Conservation (phyloP, 805 yeast species). For the Teunomyces panamensis region DNA sequence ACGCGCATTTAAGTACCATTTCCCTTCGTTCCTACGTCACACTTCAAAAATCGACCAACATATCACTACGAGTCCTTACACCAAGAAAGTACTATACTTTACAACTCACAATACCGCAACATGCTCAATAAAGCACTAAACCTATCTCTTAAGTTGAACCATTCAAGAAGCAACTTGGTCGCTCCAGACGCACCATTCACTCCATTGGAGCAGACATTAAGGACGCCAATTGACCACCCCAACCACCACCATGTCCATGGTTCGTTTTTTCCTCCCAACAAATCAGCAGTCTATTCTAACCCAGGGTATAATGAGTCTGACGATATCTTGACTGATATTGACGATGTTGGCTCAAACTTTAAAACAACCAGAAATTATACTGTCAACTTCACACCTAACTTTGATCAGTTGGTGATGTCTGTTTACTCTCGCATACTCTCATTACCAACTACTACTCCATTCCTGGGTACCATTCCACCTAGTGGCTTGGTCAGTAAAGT, state of each 20-base stretch:
- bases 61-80: no score
- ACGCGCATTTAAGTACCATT: not conserved
- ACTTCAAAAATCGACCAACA: not conserved
- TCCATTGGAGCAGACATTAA: constrained; percentile 43
- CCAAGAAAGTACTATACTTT: not conserved
- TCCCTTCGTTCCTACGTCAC: not conserved
- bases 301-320: constrained; percentile 39
- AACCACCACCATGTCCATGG: constrained; percentile 2
- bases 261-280: constrained; percentile 4
- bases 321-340: constrained; percentile 40
- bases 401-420: constrained; percentile 36
- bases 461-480: constrained; percentile 41
- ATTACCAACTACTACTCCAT: constrained; percentile 46
- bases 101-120: not conserved
- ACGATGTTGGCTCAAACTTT: constrained; percentile 21
- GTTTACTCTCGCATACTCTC: constrained; percentile 33
- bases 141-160: constrained; percentile 34
- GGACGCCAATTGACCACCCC: constrained; percentile 37
- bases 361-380: constrained; percentile 29
- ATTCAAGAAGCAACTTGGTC: constrained; percentile 22
- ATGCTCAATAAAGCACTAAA: constrained; percentile 32
- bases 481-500: constrained; percentile 43
- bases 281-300: constrained; percentile 25
- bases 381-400: constrained; percentile 31
- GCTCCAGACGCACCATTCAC: constrained; percentile 34